Base-by-base conservation (phyloP, 768 basidiomycete genomes). In the Pisolithus albus region DNA sequence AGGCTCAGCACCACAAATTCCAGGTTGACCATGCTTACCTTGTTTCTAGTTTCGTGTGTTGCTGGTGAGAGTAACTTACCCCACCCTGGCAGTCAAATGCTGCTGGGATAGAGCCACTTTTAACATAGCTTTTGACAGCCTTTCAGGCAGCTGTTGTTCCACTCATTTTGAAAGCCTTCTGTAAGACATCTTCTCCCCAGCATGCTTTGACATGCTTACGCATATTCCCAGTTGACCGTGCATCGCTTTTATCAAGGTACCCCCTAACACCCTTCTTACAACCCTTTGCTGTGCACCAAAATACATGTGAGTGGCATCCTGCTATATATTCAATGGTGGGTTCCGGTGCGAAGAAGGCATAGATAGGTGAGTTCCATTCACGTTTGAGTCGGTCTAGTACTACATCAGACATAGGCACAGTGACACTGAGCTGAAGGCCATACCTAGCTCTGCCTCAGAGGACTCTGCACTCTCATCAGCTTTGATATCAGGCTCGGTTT, bases 231-330 rank as follows among this genome's bases (percentile, higher is more conserved):
- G 26, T 26, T 4, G 26, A 70, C 11, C 30, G 53, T 5, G 46
- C 24, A 55, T 72, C 68, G 10, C 46, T 53, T 0, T 36, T 61
- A 49, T 65, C 59, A 9, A 65, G 55, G 38, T 48, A 67, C 7
- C 63, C 56, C 10, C 47, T 45, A 16, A 64, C 54, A 24, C 18
- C 2, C 21, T 53, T 30, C 47, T 51, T 61, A 46, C 68, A 65
- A 19, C 47, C 28, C 5, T 42, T 52, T 15, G 58, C 61, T 9
- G 50, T 43, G 37, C 66, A 71, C 11, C 47, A 38, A 55, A 70
- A 73, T 26, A 46, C 54, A 46, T 70, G 68, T 6, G n/a, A 7
- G 16, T 18, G 43, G 5, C 41, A 10, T 6, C 50, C 50, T 28
- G 26, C 36, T 4, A 5, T 23, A 34, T 26, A 26, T 26, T 26